These are phyloP conservation scores for Rhexocercosporidium sp. DNA, from an alignment of 2,329 filamentous ascomycete genomes.

Conservation along the genomic window DNA sequence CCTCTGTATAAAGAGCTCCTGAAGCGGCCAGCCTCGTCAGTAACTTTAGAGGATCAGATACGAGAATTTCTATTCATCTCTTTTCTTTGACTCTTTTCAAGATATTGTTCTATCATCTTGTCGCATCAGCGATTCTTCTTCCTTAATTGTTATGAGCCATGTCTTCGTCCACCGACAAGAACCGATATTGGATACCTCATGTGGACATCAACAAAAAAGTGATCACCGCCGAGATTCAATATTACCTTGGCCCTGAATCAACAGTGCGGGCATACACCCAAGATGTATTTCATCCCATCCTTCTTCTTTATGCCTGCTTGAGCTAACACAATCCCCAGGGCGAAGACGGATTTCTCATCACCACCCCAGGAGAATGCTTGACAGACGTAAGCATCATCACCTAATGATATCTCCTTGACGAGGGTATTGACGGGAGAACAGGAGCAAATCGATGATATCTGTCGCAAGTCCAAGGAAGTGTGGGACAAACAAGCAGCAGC, in stretches of 20 bases:
- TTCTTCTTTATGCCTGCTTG: constrained; percentile 33
- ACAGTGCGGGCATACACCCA: constrained; percentile 62
- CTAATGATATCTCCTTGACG: background rate
- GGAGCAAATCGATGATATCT: constrained; percentile 69
- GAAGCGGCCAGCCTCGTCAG: background rate
- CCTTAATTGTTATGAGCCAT: constrained; percentile 29
- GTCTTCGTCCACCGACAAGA: constrained; percentile 47
- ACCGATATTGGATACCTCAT: constrained; percentile 66
- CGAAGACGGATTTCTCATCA: constrained; percentile 66
- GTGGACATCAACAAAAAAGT: constrained; percentile 65
- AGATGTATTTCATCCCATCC: constrained; percentile 50
- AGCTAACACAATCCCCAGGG: constrained; percentile 48
- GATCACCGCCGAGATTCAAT: constrained; percentile 63
- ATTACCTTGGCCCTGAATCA: constrained; percentile 61
- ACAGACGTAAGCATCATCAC: constrained; percentile 57
- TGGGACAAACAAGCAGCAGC: constrained; percentile 63
- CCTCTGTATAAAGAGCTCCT: background rate
- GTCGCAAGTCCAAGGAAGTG: constrained; percentile 61
- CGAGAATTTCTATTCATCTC: background rate
- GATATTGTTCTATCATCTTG: constrained; percentile 22
- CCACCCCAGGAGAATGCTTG: constrained; percentile 60
- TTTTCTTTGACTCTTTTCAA: background rate
- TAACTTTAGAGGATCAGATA: background rate
- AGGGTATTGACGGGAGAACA: constrained; percentile 39
- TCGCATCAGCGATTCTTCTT: constrained; percentile 19